Base-by-base conservation (phyloP, 306 rosid species). In the Canavalia gladiata region DNA sequence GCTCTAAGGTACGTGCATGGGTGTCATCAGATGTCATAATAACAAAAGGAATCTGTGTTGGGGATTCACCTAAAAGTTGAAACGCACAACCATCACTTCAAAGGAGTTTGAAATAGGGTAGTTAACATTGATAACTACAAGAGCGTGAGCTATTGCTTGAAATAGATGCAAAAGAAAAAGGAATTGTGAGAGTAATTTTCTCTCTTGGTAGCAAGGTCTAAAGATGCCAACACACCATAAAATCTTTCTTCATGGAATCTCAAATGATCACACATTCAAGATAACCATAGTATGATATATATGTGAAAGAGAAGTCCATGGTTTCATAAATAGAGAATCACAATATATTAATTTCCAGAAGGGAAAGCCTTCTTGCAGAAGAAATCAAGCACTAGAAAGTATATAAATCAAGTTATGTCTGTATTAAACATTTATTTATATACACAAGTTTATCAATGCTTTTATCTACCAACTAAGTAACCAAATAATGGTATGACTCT, bases 1-100 rank as follows among this genome's bases (percentile, higher is more conserved):
- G 93, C 80, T 89, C 78, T 57, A 87, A 2, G 12, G 94, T 96
- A 47, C 85, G 94, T 10, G 88, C 87, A 89, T 96, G 97, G 33
- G 98, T 96, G 84, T 96, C 98, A 85, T 96, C 97, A 41, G 99
- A 96, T 30, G 97, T 96, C 99, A 93, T 93, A 86, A 93, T 93
- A 81, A 90, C 98, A 39, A 96, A 76, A 68, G 97, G 97, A 75
- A 92, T 93, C 77, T 81, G 76, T 25, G 83, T 43, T 74, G 81
- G 79, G 79, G 80, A 1, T 81, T 81, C 91, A 78, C 88, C 99
- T 96, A 64, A 68, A 84, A 63, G 78, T 74, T 76, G 56, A 82
- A 74, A 84, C 76, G 49, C 79, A 59, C 66, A 66, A 62, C 9
- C 51, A 66, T 67, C 76, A 83, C 54, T 50, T 39, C 11, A 80